These are phyloP conservation scores for Botrytis paeoniae DNA, from an alignment of 2,329 filamentous ascomycete species.

Conservation along the genomic window DNA sequence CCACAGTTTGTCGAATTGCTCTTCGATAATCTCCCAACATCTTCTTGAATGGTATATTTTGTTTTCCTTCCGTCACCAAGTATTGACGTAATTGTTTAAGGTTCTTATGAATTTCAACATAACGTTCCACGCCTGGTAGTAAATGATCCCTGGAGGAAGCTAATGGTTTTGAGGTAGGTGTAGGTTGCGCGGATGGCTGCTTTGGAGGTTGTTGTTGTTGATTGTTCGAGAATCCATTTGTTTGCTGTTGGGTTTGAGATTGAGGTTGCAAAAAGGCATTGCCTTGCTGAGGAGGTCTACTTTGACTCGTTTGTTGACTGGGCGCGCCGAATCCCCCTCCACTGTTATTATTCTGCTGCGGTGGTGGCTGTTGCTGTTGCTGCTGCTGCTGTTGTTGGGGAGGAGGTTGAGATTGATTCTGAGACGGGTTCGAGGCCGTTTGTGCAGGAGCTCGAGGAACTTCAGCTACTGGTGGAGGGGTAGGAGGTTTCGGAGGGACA, in stretches of 20 bases:
- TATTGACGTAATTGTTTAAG: constrained; percentile 60
- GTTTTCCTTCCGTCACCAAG: constrained; percentile 52
- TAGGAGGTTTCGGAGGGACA: constrained; percentile 27
- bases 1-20: constrained; percentile 67
- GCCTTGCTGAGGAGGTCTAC: neutral
- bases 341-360: neutral
- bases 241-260: neutral
- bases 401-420: neutral
- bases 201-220: neutral
- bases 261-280: neutral
- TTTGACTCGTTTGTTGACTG: neutral
- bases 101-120: constrained; percentile 60
- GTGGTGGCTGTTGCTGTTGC: neutral
- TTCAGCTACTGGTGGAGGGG: constrained; percentile 23
- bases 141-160: constrained; percentile 19
- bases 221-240: neutral
- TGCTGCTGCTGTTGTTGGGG: neutral
- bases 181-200: neutral
- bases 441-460: constrained; percentile 12
- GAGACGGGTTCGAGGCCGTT: neutral
- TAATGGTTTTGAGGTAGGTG: neutral
- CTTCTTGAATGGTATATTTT: constrained; percentile 57
- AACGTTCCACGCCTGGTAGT: constrained; percentile 43
- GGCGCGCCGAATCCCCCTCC: neutral
- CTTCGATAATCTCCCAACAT: constrained; percentile 67